These are phyloP conservation scores for Marsdenia floribunda DNA, from an alignment of 257 asterid genomes.

Conservation along the genomic window DNA sequence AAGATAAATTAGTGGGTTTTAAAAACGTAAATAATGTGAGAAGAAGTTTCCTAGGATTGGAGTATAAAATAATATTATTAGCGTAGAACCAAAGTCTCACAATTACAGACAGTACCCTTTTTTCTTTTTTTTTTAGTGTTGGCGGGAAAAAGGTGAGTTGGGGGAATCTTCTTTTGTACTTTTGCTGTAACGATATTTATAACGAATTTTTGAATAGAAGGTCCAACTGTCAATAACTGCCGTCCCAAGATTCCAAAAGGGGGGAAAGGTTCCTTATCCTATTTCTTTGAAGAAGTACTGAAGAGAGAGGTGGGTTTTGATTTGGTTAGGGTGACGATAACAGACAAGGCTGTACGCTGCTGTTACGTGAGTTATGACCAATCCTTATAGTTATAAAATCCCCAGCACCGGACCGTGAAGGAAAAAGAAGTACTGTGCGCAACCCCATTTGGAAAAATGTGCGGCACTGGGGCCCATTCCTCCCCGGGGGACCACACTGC, in stretches of 20 bases:
- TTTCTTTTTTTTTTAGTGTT: too few relatives aligned
- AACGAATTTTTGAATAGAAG: constrained; percentile 14
- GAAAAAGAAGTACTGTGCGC: background rate
- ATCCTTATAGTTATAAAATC: background rate
- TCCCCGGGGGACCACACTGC: constrained; percentile 12
- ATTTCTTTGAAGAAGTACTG: too few relatives aligned
- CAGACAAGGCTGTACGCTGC: background rate
- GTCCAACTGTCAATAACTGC: background rate
- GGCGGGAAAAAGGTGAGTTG: background rate
- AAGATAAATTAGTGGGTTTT: too few relatives aligned
- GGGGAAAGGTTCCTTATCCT: background rate
- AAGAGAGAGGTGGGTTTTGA: too few relatives aligned
- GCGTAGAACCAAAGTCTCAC: too few relatives aligned
- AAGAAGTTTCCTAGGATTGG: too few relatives aligned
- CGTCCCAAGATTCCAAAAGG: background rate
- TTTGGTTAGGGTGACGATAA: background rate
- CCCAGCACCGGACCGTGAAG: constrained; percentile 15
- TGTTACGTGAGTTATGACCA: background rate
- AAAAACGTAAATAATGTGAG: too few relatives aligned
- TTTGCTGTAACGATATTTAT: background rate
- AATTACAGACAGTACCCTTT: too few relatives aligned
- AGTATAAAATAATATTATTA: too few relatives aligned
- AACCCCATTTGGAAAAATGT: constrained; percentile 3
- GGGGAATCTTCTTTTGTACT: too few relatives aligned
- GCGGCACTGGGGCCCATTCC: background rate